Evolutionary conservation across 2,329 filamentous ascomycete genomes (phyloP), one percentile per base, ranked within the genome.

Genomic region (Colletotrichum sp.): DNA sequence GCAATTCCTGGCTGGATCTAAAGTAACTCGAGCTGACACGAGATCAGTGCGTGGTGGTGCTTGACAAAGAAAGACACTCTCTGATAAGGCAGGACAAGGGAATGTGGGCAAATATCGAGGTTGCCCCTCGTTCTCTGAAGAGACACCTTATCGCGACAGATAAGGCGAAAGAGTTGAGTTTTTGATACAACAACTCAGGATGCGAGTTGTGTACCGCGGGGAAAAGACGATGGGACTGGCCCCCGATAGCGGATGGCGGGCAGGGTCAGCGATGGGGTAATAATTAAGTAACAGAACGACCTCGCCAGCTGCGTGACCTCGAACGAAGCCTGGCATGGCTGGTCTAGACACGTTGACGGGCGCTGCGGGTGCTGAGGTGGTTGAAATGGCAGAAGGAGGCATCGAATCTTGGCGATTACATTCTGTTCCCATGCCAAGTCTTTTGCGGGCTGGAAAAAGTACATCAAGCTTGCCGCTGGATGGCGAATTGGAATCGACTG

Each of bases 171-270:
- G 18, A 24, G 26, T 55, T 60, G 24, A 49, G 26, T 18, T 15
- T 52, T 18, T 55, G 62, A 28, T 66, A 36, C 36, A 44, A 68
- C 55, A 32, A 34, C 39, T 59, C 34, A 52, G 44, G 28, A 71
- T 24, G 49, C 26, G 21, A 70, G 39, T 24, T 32, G 60, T 72
- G 62, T 44, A 63, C 59, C 66, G 44, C 55, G 71, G 66, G 67
- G 32, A 32, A 39, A 34, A 36, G 32, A 8, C 44, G 65, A 85
- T 85, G 84, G 83, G 65, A 34, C 69, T 63, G 34, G 64, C 7
- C 62, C 55, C 75, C 75, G 75, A 76, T 75, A 77, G 57, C 75
- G 75, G 72, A 76, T 75, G 52, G 71, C 52, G 34, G 64, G 21
- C 59, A 76, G 34, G 64, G 64, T 59, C 67, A 70, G 71, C 75